Conservation (phyloP, 2,329 filamentous ascomycete species). For the Fusarium veterinarium region DNA sequence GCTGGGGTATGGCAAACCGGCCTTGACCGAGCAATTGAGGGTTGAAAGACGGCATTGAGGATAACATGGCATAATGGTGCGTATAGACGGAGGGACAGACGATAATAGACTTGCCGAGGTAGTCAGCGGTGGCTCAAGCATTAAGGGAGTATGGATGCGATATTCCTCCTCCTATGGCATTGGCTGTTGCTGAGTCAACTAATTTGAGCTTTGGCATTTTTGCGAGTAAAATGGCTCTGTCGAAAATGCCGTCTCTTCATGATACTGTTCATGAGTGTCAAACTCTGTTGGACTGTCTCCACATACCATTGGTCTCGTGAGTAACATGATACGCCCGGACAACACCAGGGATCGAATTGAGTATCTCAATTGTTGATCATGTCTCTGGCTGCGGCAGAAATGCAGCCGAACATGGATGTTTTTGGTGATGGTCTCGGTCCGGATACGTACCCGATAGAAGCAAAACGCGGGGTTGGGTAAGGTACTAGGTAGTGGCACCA, state of each 20-base stretch:
- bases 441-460: slow-evolving; percentile 24
- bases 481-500: slow-evolving; percentile 1
- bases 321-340: neutral
- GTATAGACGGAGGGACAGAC: neutral
- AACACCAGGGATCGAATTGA: slow-evolving; percentile 8
- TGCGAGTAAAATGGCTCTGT: neutral
- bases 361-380: slow-evolving; percentile 27
- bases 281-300: neutral
- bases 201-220: neutral
- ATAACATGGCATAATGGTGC: neutral
- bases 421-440: slow-evolving; percentile 20
- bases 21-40: neutral
- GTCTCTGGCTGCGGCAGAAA: slow-evolving; percentile 23
- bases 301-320: slow-evolving; percentile 11
- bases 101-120: neutral
- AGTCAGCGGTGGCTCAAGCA: neutral
- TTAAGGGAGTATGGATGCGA: neutral
- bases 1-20: neutral
- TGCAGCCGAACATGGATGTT: slow-evolving; percentile 17
- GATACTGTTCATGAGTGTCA: neutral
- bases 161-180: neutral
- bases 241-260: neutral
- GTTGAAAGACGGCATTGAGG: neutral
- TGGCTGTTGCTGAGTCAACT: neutral
- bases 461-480: slow-evolving; percentile 35